A percentile compares a stretch with the other conserved stretches of the same genome.
These are phyloP conservation scores for thale cress (Arabidopsis thaliana) DNA, from an alignment of 345 rosid species.

Conservation along the genomic window DNA sequence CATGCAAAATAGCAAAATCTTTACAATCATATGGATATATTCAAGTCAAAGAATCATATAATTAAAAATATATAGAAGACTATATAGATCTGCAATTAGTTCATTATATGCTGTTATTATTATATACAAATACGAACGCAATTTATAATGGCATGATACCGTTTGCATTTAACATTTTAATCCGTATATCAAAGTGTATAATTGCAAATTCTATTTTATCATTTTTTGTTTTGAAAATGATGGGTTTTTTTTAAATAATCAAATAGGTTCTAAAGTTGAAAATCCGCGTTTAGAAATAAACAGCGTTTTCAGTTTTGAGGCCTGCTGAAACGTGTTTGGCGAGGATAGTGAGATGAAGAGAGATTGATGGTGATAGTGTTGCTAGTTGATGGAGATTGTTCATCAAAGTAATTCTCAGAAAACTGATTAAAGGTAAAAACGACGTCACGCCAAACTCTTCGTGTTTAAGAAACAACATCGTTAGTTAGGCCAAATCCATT, in stretches of 20 bases:
- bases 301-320: background rate
- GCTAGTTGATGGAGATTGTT: constrained; percentile 37
- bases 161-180: background rate
- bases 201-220: background rate
- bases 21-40: background rate
- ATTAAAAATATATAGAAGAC: too few species aligned
- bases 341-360: constrained; percentile 8
- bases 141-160: background rate
- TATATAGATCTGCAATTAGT: too few species aligned
- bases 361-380: constrained; percentile 22
- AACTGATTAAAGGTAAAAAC: background rate
- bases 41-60: too few species aligned
- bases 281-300: constrained; percentile 4
- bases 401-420: background rate
- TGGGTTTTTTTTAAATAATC: background rate
- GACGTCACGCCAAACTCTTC: background rate
- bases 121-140: background rate
- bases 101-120: background rate
- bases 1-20: background rate
- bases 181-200: background rate
- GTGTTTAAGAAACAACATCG: background rate
- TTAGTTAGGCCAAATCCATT: background rate
- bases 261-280: background rate
- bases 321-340: constrained; percentile 22
- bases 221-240: background rate